phyloP scores from a whole-genome alignment of 257 asterid genomes.

The Petunia axillaris region DNA sequence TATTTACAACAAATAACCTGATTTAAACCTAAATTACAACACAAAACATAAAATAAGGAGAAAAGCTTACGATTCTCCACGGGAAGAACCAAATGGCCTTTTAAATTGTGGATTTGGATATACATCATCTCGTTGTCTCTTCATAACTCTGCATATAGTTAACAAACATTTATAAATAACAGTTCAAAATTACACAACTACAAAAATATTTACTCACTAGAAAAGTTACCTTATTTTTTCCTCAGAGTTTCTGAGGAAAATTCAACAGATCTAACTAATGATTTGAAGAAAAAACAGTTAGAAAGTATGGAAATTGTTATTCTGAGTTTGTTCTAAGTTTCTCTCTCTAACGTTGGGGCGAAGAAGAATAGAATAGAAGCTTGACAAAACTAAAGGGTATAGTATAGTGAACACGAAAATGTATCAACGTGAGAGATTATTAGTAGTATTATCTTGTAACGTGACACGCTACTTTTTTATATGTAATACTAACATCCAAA shows the following conservation, averaged over 20 bases:
- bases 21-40: slow-evolving; percentile 21
- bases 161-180: neutral
- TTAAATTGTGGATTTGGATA: slow-evolving; percentile 31
- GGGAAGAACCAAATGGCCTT: slow-evolving; percentile 45
- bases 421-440: neutral
- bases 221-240: slow-evolving; percentile 23
- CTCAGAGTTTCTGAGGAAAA: slow-evolving; percentile 24
- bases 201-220: slow-evolving; percentile 1
- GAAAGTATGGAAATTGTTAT: slow-evolving; percentile 16
- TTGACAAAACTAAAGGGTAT: neutral
- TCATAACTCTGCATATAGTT: slow-evolving; percentile 34
- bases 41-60: neutral
- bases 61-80: slow-evolving; percentile 62
- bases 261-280: slow-evolving; percentile 24
- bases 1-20: slow-evolving; percentile 10
- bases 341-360: slow-evolving; percentile 26
- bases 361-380: slow-evolving; percentile 5
- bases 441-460: neutral
- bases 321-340: neutral
- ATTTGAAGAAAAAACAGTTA: slow-evolving; percentile 11
- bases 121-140: slow-evolving; percentile 33
- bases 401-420: neutral
- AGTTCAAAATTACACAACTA: slow-evolving; percentile 18
- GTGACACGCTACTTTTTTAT: neutral
- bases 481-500: neutral